phyloP scores from a whole-genome alignment of 495 filamentous ascomycete species.

The Zalerion maritima region DNA sequence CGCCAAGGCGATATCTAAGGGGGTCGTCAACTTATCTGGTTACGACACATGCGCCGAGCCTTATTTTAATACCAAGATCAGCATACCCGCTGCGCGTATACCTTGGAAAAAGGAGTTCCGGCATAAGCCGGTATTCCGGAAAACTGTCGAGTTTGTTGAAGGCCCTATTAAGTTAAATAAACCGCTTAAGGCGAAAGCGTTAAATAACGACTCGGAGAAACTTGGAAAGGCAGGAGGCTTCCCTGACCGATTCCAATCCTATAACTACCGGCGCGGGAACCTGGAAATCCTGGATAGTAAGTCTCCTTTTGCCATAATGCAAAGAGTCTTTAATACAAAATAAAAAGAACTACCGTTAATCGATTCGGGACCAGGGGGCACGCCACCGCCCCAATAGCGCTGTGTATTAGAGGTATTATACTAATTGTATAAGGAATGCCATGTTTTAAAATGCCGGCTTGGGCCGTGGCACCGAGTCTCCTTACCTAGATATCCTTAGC shows the following conservation, averaged over 20 bases:
- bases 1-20: too few relatives aligned
- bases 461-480: slow-evolving; percentile 3
- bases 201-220: slow-evolving; percentile 1
- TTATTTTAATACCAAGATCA: too few relatives aligned
- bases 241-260: slow-evolving; percentile 1
- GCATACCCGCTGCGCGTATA: slow-evolving; percentile 2
- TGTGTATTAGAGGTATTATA: slow-evolving; percentile 3
- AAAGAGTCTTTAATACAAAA: not conserved
- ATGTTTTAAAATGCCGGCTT: slow-evolving; percentile 4
- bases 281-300: slow-evolving; percentile 4
- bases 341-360: slow-evolving; percentile 1
- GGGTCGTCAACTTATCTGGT: too few relatives aligned
- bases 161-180: slow-evolving; percentile 1
- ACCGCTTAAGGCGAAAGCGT: slow-evolving; percentile 1
- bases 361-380: slow-evolving; percentile 1
- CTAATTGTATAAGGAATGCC: not conserved
- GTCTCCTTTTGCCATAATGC: not conserved
- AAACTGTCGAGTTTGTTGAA: slow-evolving; percentile 1
- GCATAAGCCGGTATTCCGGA: slow-evolving; percentile 4
- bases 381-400: slow-evolving; percentile 1
- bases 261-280: slow-evolving; percentile 4
- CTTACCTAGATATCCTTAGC: slow-evolving; percentile 3
- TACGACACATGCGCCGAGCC: too few relatives aligned
- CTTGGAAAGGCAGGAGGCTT: too few relatives aligned
- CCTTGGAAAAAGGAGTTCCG: slow-evolving; percentile 6